A percentile compares a stretch with the other conserved stretches of the same genome.
Evolutionary conservation across 805 yeast species (phyloP).

Genomic region (Kurtzmaniella cleridarum): DNA sequence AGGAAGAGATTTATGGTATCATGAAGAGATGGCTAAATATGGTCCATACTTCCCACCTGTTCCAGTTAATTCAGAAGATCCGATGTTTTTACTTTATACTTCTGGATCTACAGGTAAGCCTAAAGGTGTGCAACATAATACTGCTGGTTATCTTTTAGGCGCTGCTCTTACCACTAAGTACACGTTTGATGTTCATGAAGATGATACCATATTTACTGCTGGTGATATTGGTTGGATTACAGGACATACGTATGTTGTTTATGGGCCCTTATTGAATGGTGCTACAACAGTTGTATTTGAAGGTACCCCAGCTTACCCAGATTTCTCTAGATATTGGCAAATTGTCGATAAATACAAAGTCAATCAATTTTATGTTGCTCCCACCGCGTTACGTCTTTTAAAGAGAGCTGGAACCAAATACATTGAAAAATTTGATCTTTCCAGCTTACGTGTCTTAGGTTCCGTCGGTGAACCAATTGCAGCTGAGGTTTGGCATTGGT

Average conservation of each 20-base stretch:
- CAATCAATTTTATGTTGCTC: conserved; percentile 79
- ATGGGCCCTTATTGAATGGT: conserved; percentile 75
- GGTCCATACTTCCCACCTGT: conserved; percentile 69
- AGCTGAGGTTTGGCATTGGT: conserved; percentile 87
- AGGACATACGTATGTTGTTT: conserved; percentile 78
- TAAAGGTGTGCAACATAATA: conserved; percentile 78
- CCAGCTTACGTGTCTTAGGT: conserved; percentile 64
- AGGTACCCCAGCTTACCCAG: conserved; percentile 85
- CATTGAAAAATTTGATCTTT: conserved; percentile 56
- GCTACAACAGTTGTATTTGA: conserved; percentile 77
- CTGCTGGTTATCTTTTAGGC: conserved; percentile 74
- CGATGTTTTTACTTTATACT: conserved; percentile 74
- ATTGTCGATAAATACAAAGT: conserved; percentile 67
- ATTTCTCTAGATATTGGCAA: conserved; percentile 75
- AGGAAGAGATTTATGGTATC: conserved; percentile 74
- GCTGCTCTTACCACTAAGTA: conserved; percentile 72
- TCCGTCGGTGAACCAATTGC: conserved; percentile 87
- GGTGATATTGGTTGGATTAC: conserved; percentile 93
- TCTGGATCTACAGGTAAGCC: conserved; percentile 89
- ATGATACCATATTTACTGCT: conserved; percentile 76
- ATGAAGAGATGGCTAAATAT: conserved; percentile 60
- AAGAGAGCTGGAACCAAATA: conserved; percentile 68
- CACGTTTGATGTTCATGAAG: conserved; percentile 68
- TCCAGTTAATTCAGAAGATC: conserved; percentile 75
- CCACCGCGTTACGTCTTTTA: conserved; percentile 73